Base-by-base conservation (phyloP, 495 filamentous ascomycete species). In the Cairneyella variabilis region DNA sequence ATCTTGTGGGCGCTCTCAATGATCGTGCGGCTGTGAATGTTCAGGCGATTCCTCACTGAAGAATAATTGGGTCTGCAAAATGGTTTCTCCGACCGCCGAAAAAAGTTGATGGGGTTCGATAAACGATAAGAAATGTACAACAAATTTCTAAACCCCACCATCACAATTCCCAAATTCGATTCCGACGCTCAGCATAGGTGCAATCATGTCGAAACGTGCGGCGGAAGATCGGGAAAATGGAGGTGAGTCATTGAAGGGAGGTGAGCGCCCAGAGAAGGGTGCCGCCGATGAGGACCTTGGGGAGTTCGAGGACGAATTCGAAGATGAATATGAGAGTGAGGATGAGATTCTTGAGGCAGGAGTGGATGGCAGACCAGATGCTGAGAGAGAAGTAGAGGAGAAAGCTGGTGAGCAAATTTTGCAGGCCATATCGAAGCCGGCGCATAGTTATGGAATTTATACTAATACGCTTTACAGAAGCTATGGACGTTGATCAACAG, bases 261-360 rank as follows among this genome's bases (percentile, higher is more conserved):
- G 86, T 41, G 82, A 79, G 47, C 77, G 87, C 43, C 86, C 84
- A 20, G 75, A 77, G 39, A 71, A 73, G 26, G 73, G 74, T 66
- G 75, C 74, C 36, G 54, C 76, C 4, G 64, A 68, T 48, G 70
- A 74, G 58, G 88, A 91, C 47, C 85, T 85, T 72, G 88, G 88
- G 64, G 89, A 93, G 54, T 96, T 96, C 57, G 92, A 96, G 68
- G 92, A 97, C 69, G 89, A 96, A 59, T 97, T 86, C 56, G 92
- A 95, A 69, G 92, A 97, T 61, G 92, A 97, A 63, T 97, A 89
- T 63, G 91, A 96, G 75, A 95, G 90, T 62, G 92, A 96, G 59
- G 91, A 96, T 64, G 92, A 97, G 71, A 87, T 97, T 41, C 68
- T 97, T 46, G 93, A 97, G 71, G 91, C 92, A 23, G 93, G 91